Evolutionary conservation across 495 filamentous ascomycete species (phyloP).

Genomic region (Penicillium paxilli): DNA sequence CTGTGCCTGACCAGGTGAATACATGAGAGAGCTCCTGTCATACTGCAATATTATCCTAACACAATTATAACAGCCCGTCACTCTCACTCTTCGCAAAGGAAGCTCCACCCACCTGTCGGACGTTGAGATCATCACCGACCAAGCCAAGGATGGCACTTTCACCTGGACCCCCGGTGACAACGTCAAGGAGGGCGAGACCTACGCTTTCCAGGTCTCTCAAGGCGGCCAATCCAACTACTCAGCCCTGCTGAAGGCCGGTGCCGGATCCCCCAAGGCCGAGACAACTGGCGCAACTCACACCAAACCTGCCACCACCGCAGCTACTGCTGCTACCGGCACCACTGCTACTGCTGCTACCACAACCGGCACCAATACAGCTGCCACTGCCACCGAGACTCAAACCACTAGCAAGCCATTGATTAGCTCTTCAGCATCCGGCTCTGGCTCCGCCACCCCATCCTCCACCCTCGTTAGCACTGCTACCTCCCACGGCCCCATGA

Average conservation of each 20-base stretch:
- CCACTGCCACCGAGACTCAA: background rate
- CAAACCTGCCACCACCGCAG: conserved; percentile 14
- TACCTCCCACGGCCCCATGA: background rate
- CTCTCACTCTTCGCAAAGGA: conserved; percentile 47
- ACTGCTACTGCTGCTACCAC: conserved; percentile 7
- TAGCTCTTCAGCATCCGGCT: conserved; percentile 13
- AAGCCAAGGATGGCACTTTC: conserved; percentile 36
- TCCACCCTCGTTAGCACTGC: conserved; percentile 11
- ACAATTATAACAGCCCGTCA: conserved; percentile 32
- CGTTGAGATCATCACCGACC: conserved; percentile 37
- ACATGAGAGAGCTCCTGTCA: background rate
- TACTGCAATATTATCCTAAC: background rate
- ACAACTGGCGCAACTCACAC: conserved; percentile 11
- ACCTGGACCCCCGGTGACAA: conserved; percentile 41
- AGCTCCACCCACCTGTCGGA: conserved; percentile 35
- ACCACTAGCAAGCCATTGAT: conserved; percentile 22
- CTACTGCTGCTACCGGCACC: conserved; percentile 2
- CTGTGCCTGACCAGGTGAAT: conserved; percentile 19
- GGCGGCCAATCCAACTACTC: conserved; percentile 45
- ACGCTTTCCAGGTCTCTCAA: conserved; percentile 50
- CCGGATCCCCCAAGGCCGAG: conserved; percentile 6
- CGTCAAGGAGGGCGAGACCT: conserved; percentile 39
- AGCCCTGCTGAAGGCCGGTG: conserved; percentile 36
- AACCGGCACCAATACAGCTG: conserved; percentile 2
- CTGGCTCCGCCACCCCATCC: conserved; percentile 15